Evolutionary conservation across 495 filamentous ascomycete species (phyloP), one percentile per base, ranked within the genome.

Genomic region (Aspergillus olivimuriae): DNA sequence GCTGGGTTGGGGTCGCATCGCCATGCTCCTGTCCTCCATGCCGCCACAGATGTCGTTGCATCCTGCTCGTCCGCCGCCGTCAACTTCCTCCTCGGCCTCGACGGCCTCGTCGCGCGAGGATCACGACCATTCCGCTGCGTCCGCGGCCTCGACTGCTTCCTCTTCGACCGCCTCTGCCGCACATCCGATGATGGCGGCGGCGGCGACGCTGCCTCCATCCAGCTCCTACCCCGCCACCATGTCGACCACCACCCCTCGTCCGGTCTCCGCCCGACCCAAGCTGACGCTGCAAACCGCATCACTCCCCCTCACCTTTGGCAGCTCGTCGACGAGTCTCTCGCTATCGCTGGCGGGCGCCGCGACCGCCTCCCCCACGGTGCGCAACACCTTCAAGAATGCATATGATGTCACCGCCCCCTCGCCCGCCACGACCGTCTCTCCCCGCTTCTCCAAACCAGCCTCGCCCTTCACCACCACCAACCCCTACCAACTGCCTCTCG

Each of bases 311-410:
- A 69, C 73, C n/a, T 77, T 74, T 41, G 74, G 77, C 50, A 72
- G 62, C 19, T 76, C 71, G 5, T 66, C 67, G 2, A 77, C 75
- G 2, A 75, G 76, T 23, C 60, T 83, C 43, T 74, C 73, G 18
- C 61, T 81, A 38, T 67, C 77, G 21, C 63, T 76, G 33, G 73
- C 80, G 24, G 61, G 81, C 2, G 73, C 83, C 31, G 69, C 83
- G 14, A 77, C 76, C 22, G 70, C 72, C 8, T 89, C 86, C 6
- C 86, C 87, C 4, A 92, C 87, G 4, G 66, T 80, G 17, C 84
- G 86, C 60, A 94, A 91, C 58, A 94, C 87, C 26, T 82, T 88
- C 51, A 80, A 78, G 23, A 92, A 94, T 60, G 78, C 81, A 43
- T 88, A 89, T 57, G 81, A 84, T 21, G 75, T 75, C 23, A 66